These are phyloP conservation scores for Astrephomene gubernaculifera DNA, from an alignment of 139 green algal genomes.

Conservation along the genomic window DNA sequence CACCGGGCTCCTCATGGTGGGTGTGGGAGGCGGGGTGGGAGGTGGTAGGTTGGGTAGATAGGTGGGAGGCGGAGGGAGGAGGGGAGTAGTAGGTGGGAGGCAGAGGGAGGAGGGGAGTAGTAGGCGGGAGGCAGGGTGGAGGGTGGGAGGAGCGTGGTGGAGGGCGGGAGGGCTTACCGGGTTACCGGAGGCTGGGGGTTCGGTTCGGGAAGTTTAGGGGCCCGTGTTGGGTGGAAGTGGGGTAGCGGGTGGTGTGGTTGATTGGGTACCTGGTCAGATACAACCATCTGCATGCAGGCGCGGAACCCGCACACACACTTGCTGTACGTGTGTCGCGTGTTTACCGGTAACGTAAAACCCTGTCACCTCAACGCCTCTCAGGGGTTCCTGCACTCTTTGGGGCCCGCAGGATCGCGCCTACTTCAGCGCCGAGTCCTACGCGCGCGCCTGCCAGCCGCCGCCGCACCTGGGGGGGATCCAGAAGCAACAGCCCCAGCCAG, in stretches of 20 bases:
- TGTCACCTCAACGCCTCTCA: background rate
- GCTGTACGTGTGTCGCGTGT: too few relatives aligned
- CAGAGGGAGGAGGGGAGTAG: background rate
- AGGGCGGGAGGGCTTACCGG: background rate
- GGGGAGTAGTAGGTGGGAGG: background rate
- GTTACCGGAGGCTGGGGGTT: background rate
- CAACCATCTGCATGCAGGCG: too few relatives aligned
- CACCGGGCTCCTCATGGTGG: conserved; percentile 31
- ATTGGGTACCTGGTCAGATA: too few relatives aligned
- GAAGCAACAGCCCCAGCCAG: too few relatives aligned
- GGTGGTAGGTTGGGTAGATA: background rate
- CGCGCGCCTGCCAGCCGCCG: background rate
- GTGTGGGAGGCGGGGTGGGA: background rate
- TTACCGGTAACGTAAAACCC: background rate
- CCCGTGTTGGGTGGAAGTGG: too few relatives aligned
- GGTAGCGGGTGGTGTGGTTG: too few relatives aligned
- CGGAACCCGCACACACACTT: too few relatives aligned
- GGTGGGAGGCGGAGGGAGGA: background rate
- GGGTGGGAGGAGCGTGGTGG: too few relatives aligned
- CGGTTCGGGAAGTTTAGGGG: too few relatives aligned
- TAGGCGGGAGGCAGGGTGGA: background rate
- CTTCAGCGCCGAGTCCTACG: conserved; percentile 7
- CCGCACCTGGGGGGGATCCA: too few relatives aligned
- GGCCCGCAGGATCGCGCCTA: conserved; percentile 17
- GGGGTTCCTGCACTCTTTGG: background rate